Percentiles rank a stretch among this genome's conserved stretches.
Evolutionary conservation across 306 rosid genomes (phyloP).

Genomic region (Albizia julibrissin): DNA sequence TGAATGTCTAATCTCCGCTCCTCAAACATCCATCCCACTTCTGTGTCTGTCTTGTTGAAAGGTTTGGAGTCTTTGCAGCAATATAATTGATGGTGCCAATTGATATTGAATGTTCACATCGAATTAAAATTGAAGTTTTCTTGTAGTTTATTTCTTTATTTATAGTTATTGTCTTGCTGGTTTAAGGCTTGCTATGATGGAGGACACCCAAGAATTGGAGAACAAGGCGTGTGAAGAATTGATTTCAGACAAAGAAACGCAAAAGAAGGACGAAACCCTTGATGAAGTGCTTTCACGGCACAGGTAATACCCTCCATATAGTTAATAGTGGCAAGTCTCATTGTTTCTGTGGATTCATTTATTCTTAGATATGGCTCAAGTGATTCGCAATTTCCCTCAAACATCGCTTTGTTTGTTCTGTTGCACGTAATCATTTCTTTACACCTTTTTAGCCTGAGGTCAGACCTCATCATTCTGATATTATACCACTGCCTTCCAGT

Average conservation of each 20-base stretch:
- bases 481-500: neutral
- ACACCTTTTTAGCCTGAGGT: neutral
- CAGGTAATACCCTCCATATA: slow-evolving; percentile 37
- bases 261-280: slow-evolving; percentile 58
- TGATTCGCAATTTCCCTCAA: neutral
- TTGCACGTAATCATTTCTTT: neutral
- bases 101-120: neutral
- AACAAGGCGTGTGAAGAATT: slow-evolving; percentile 48
- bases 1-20: neutral
- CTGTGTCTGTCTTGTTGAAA: slow-evolving; percentile 5
- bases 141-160: neutral
- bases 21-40: neutral
- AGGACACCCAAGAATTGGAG: slow-evolving; percentile 55
- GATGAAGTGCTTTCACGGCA: slow-evolving; percentile 78
- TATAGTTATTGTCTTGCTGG: neutral
- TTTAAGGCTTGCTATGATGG: slow-evolving; percentile 64
- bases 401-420: neutral
- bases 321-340: neutral
- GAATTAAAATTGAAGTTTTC: neutral
- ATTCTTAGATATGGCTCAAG: slow-evolving; percentile 3
- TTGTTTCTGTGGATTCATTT: slow-evolving; percentile 14
- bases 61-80: neutral
- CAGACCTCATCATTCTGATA: neutral
- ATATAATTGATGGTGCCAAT: neutral
- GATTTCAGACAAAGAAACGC: slow-evolving; percentile 47